A percentile compares a stretch with the other conserved stretches of the same genome.
Evolutionary conservation across 2,329 filamentous ascomycete genomes (phyloP).

Genomic region (Fusarium dlaminii): DNA sequence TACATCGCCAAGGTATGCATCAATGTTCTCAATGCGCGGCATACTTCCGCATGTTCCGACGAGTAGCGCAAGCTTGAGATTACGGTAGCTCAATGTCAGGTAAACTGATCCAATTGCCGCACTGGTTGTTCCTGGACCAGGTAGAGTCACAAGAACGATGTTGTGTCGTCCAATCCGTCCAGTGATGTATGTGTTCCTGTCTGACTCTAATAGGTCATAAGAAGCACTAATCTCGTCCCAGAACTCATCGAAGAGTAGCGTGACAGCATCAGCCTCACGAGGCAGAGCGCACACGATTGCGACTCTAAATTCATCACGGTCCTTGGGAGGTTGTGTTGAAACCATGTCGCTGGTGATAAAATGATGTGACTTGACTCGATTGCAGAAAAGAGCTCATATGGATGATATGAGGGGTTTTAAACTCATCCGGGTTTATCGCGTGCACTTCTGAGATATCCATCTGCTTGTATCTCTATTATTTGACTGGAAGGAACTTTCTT

Average conservation of each 20-base stretch:
- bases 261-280: neutral
- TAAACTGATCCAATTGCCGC: constrained; percentile 40
- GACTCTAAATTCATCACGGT: neutral
- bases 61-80: constrained; percentile 47
- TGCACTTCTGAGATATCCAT: neutral
- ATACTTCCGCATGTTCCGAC: constrained; percentile 54
- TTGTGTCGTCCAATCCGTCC: constrained; percentile 27
- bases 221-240: neutral
- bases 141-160: constrained; percentile 38
- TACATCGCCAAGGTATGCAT: neutral
- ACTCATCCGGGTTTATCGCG: neutral
- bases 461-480: too few species aligned
- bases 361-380: neutral
- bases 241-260: constrained; percentile 32
- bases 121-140: constrained; percentile 42
- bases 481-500: accelerated
- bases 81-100: constrained; percentile 47
- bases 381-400: neutral
- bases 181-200: constrained; percentile 43
- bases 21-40: constrained; percentile 12
- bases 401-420: neutral
- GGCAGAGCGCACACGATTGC: neutral
- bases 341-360: neutral
- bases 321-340: neutral
- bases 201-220: constrained; percentile 36